These are phyloP conservation scores for Coniella lustricola DNA, from an alignment of 2,329 filamentous ascomycete genomes.

Conservation along the genomic window DNA sequence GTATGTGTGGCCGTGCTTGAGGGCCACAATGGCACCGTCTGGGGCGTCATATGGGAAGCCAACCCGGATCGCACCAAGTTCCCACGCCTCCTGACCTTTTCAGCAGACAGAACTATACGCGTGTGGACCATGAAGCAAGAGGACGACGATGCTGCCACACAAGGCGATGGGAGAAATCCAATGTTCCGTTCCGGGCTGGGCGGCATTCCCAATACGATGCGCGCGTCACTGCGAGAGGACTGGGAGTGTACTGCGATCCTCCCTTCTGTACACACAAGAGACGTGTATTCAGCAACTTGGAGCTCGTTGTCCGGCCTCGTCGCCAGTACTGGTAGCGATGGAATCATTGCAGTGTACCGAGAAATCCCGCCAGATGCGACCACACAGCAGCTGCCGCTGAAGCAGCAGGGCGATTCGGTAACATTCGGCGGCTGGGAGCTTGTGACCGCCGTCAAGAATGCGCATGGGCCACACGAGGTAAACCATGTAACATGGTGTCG, in stretches of 20 bases:
- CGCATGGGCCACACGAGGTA: slow-evolving; percentile 88
- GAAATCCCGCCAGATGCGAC: slow-evolving; percentile 36
- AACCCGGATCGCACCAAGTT: slow-evolving; percentile 34
- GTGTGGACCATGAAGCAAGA: slow-evolving; percentile 66
- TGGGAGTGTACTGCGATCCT: slow-evolving; percentile 76
- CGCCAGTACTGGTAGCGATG: slow-evolving; percentile 86
- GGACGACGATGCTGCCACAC: slow-evolving; percentile 38
- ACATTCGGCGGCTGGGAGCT: slow-evolving; percentile 59
- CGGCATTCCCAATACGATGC: slow-evolving; percentile 84
- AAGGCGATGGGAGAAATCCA: slow-evolving; percentile 17
- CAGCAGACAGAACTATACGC: slow-evolving; percentile 72
- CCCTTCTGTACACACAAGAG: slow-evolving; percentile 67
- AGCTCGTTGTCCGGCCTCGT: slow-evolving; percentile 69
- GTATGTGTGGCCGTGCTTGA: slow-evolving; percentile 75
- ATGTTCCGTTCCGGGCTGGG: slow-evolving; percentile 37
- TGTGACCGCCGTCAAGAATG: slow-evolving; percentile 60
- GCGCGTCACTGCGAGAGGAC: slow-evolving; percentile 67
- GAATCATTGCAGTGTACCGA: slow-evolving; percentile 69
- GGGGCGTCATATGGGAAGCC: slow-evolving; percentile 71
- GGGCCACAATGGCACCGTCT: slow-evolving; percentile 81
- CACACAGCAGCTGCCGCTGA: neutral
- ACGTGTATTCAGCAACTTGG: slow-evolving; percentile 83
- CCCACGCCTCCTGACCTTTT: slow-evolving; percentile 70
- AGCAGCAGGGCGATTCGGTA: neutral
- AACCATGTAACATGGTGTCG: slow-evolving; percentile 88